A percentile compares a stretch with the other conserved stretches of the same genome.
Evolutionary conservation across 2,329 filamentous ascomycete species (phyloP).

Genomic region (Ophiostoma ips): DNA sequence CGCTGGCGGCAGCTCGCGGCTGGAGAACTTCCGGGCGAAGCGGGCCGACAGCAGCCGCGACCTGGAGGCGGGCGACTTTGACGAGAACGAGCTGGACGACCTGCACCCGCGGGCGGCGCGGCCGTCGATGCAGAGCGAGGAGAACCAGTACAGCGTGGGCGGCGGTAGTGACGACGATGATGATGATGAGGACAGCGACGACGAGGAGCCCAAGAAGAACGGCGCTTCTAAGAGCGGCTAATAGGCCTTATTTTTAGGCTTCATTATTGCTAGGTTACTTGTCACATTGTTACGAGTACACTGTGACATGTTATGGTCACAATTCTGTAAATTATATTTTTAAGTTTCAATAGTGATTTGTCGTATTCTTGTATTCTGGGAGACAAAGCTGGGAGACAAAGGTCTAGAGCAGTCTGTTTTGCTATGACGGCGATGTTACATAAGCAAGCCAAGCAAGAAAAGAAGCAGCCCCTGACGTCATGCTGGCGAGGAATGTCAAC

Average conservation of each 20-base stretch:
- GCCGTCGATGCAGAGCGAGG: slow-evolving; percentile 20
- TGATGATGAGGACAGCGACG: slow-evolving; percentile 13
- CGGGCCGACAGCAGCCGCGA: slow-evolving; percentile 29
- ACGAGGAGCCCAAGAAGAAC: not conserved
- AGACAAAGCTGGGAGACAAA: no score
- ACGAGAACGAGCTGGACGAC: slow-evolving; percentile 51
- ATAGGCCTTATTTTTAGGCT: not conserved
- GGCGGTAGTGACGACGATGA: slow-evolving; percentile 45
- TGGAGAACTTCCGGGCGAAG: slow-evolving; percentile 35
- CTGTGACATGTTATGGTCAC: no score
- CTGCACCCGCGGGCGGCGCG: slow-evolving; percentile 36
- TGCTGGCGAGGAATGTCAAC: no score
- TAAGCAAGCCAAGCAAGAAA: no score
- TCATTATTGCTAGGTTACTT: no score
- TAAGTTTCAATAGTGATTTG: no score
- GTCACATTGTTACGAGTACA: no score
- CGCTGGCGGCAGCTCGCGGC: slow-evolving; percentile 21
- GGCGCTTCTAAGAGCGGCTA: not conserved
- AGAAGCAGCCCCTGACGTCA: no score
- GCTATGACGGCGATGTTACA: no score
- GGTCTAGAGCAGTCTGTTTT: no score
- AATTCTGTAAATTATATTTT: not conserved
- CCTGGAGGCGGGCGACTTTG: slow-evolving; percentile 50
- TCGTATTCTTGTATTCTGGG: no score
- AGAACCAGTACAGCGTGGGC: slow-evolving; percentile 42